Percentiles rank a stretch among this genome's conserved stretches.
Evolutionary conservation across 805 yeast species (phyloP).

Genomic region (Metschnikowia lochheadii): DNA sequence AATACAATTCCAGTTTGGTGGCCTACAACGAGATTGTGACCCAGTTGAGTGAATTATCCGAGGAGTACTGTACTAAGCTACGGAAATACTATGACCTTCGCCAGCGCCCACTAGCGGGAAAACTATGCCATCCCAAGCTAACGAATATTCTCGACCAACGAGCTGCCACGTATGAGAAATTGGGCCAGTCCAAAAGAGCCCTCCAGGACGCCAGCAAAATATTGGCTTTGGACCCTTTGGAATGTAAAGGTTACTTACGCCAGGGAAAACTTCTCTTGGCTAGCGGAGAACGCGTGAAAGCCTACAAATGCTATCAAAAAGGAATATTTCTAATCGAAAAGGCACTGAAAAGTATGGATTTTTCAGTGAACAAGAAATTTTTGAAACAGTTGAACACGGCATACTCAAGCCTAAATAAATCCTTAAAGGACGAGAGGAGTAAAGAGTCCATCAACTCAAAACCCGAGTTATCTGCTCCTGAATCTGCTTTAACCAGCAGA

Average conservation of each 20-base stretch:
- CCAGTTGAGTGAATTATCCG: conserved; percentile 16
- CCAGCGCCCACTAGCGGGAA: conserved; percentile 27
- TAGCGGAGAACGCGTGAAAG: conserved; percentile 26
- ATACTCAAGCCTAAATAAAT: conserved; percentile 21
- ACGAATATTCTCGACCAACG: conserved; percentile 40
- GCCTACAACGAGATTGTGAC: conserved; percentile 25
- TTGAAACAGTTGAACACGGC: conserved; percentile 23
- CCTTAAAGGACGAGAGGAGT: conserved; percentile 16
- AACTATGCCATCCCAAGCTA: conserved; percentile 33
- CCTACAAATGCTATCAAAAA: conserved; percentile 31
- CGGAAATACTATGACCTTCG: conserved; percentile 21
- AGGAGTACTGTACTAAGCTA: conserved; percentile 8
- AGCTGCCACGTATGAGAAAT: conserved; percentile 47
- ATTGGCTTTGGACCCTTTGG: conserved; percentile 37
- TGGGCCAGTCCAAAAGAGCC: conserved; percentile 28
- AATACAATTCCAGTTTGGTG: conserved; percentile 26
- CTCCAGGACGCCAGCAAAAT: conserved; percentile 35
- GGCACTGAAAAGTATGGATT: conserved; percentile 23
- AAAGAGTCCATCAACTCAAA: background rate
- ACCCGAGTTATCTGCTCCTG: background rate
- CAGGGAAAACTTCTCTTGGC: conserved; percentile 33
- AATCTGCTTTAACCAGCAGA: background rate
- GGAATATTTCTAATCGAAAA: conserved; percentile 37
- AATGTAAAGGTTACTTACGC: conserved; percentile 49
- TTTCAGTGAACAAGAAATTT: conserved; percentile 32